Conservation (phyloP, 495 filamentous ascomycete species). For the Chaetomium cochliodes region DNA sequence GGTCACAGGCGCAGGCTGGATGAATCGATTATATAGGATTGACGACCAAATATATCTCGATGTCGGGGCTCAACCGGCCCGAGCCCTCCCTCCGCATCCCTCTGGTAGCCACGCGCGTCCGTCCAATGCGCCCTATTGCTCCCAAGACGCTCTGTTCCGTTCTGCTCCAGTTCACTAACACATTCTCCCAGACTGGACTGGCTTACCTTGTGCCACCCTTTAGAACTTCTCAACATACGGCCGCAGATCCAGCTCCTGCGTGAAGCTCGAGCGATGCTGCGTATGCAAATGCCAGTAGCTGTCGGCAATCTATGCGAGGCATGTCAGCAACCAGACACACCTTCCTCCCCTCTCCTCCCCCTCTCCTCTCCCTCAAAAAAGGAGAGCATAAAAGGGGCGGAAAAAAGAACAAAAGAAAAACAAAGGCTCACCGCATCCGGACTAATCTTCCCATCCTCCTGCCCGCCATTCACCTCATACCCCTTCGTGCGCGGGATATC, state of each 20-base stretch:
- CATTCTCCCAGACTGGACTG: neutral
- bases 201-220: neutral
- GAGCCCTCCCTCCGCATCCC: neutral
- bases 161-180: neutral
- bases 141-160: neutral
- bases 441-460: slow-evolving; percentile 70
- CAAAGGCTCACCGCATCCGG: slow-evolving; percentile 71
- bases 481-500: slow-evolving; percentile 72
- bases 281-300: slow-evolving; percentile 85
- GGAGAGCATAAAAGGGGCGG: no score
- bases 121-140: neutral
- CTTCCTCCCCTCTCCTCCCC: no score
- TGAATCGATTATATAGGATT: slow-evolving; percentile 15
- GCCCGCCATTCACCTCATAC: slow-evolving; percentile 55
- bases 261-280: slow-evolving; percentile 76
- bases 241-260: slow-evolving; percentile 80
- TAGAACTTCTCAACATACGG: slow-evolving; percentile 76
- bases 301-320: slow-evolving; percentile 70
- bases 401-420: neutral
- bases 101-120: neutral
- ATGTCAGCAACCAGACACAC: neutral
- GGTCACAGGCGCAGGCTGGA: neutral
- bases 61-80: slow-evolving; percentile 1
- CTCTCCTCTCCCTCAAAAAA: no score
- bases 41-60: slow-evolving; percentile 19